Base-by-base conservation (phyloP, 1,284 basidiomycete genomes). In the Wolfiporia cocos region DNA sequence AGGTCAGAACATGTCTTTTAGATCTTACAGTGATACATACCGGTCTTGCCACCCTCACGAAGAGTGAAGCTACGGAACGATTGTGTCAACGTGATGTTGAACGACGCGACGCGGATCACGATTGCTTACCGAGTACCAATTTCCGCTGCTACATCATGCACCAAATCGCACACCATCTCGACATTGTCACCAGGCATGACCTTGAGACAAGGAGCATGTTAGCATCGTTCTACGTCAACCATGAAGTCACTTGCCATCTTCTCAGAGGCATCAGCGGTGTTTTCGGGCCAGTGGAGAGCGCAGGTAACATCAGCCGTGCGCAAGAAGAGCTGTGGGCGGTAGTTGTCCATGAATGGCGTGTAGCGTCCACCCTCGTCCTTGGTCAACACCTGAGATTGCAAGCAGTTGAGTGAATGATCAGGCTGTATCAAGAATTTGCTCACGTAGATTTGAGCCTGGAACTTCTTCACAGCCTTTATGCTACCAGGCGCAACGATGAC, bases 131-230 rank as follows among this genome's bases (percentile, higher is more conserved):
- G 84, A 54, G 88, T 87, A 47, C 95, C 94, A 52, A 82, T 74
- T 69, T 99, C 95, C 44, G 92, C 79, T 32, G 93, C 93, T 50
- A 97, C 83, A 63, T 97, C 92, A 62, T 88, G 83, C 23, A 86
- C 76, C 33, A 99, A 78, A 36, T 83, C 75, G 57, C 89, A 92
- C 44, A 90, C 73, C 72, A 99, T 86, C 68, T 97, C 93, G 47
- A 99, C 85, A 59, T 96, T 96, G 73, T 99, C 96, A 57, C 96
- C 95, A 41, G 95, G 95, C 92, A 98, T 96, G 57, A 98, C 88
- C 79, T 93, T 63, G 31, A 46, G 28, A 50, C 39, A 23, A 39
- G 24, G 23, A 23, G 37, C 21, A 24, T 12, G 28, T 6, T 35
- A 15, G 11, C 12, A 14, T 7, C 39, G n/a, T n/a, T 19, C 31